A percentile compares a stretch with the other conserved stretches of the same genome.
Conservation (phyloP, 768 basidiomycete genomes). For the Amanita pallidorosea region DNA sequence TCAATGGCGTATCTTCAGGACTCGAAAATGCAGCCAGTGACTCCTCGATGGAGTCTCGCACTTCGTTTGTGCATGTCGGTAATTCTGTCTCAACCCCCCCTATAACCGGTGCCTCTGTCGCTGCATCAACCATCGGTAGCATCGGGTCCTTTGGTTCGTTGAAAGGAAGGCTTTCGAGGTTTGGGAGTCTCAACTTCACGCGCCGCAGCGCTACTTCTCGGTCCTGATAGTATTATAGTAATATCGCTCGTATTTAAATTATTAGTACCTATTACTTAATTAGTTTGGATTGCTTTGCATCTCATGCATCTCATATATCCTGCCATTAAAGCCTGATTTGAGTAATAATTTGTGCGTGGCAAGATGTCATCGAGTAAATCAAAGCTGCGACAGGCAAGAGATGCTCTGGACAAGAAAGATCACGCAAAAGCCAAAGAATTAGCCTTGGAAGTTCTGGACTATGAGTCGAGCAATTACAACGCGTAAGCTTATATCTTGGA, state of each 20-base stretch:
- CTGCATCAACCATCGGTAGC: constrained; percentile 55
- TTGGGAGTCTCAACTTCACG: constrained; percentile 66
- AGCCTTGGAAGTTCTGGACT: constrained; percentile 55
- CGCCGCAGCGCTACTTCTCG: constrained; percentile 25
- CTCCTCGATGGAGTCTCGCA: constrained; percentile 54
- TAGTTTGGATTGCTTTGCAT: constrained; percentile 4
- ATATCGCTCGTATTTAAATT: constrained; percentile 10
- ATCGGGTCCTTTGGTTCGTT: constrained; percentile 49
- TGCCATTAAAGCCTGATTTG: too few relatives aligned
- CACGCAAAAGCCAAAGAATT: constrained; percentile 56
- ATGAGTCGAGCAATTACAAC: constrained; percentile 77
- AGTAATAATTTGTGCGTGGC: too few relatives aligned
- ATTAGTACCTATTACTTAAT: constrained; percentile 9
- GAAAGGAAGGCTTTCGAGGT: constrained; percentile 64
- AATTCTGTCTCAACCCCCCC: constrained; percentile 33
- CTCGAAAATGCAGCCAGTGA: constrained; percentile 52
- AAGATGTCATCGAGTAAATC: constrained; percentile 46
- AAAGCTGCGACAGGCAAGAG: constrained; percentile 74
- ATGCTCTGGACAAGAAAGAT: constrained; percentile 67
- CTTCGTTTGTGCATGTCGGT: constrained; percentile 67
- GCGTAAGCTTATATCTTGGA: constrained; percentile 37
- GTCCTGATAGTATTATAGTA: neutral
- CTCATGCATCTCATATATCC: too few relatives aligned
- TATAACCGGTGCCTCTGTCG: constrained; percentile 46
- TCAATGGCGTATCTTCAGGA: constrained; percentile 71